Conservation (phyloP, 257 asterid genomes). For the Eustoma russellianum region DNA sequence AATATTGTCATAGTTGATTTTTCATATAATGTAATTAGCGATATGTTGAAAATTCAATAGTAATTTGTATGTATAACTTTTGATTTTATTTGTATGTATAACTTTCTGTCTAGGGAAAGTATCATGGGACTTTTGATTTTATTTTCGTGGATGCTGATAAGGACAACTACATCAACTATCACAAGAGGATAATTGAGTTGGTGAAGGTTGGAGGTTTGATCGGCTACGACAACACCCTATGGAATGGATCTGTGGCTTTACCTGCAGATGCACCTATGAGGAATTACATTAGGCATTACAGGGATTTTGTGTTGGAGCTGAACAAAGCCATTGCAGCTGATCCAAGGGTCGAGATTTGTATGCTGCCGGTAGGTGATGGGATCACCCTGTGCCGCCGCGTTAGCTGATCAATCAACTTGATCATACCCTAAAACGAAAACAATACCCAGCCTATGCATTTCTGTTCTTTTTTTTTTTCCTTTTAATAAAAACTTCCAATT, state of each 20-base stretch:
- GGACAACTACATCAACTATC: constrained; percentile 22
- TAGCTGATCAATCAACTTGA: constrained; percentile 2
- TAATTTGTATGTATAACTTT: too few species aligned
- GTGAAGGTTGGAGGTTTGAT: constrained; percentile 24
- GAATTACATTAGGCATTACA: constrained; percentile 17
- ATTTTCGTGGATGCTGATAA: constrained; percentile 25
- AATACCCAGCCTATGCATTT: too few species aligned
- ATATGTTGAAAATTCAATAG: too few species aligned
- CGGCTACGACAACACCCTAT: constrained; percentile 25
- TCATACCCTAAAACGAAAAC: too few species aligned
- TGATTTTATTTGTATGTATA: too few species aligned
- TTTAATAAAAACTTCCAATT: too few species aligned
- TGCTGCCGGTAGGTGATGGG: constrained; percentile 25
- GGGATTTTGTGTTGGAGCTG: constrained; percentile 18
- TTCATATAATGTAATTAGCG: too few species aligned
- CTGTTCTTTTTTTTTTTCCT: too few species aligned
- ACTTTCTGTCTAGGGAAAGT: too few species aligned
- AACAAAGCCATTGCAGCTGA: constrained; percentile 20
- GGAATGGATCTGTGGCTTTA: constrained; percentile 18
- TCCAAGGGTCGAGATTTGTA: constrained; percentile 20
- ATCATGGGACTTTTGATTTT: constrained; percentile 17
- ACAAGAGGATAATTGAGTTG: constrained; percentile 19
- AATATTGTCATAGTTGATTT: too few species aligned
- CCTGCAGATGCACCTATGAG: constrained; percentile 18
- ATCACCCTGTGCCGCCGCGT: constrained; percentile 21